These are phyloP conservation scores for Cercospora sp. DNA, from an alignment of 2,329 filamentous ascomycete genomes.

Conservation along the genomic window DNA sequence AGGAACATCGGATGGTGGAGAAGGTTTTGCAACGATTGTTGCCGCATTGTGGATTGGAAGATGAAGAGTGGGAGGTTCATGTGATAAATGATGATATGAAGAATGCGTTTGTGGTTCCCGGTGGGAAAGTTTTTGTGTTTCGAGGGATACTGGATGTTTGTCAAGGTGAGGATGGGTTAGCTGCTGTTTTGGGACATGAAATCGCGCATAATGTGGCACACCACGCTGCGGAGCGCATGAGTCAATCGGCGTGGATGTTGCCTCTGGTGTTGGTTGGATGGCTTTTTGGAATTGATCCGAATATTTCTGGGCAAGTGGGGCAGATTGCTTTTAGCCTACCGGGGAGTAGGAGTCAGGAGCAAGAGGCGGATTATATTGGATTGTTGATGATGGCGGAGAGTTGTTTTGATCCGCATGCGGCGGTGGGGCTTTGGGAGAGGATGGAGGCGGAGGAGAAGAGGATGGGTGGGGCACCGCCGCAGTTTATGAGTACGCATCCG, in stretches of 20 bases:
- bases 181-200: conserved; percentile 75
- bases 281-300: conserved; percentile 47
- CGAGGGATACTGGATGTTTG: conserved; percentile 71
- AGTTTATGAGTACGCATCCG: conserved; percentile 76
- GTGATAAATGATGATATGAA: conserved; percentile 68
- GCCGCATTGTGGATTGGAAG: conserved; percentile 62
- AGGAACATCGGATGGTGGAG: conserved; percentile 57
- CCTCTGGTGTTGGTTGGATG: conserved; percentile 41
- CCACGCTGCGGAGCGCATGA: conserved; percentile 66
- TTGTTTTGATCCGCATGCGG: conserved; percentile 70
- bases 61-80: conserved; percentile 66
- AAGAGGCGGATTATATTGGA: conserved; percentile 78
- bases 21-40: conserved; percentile 67
- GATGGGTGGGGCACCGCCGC: conserved; percentile 54
- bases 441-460: conserved; percentile 62
- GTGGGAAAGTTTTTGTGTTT: conserved; percentile 76
- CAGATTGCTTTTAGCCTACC: conserved; percentile 67
- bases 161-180: conserved; percentile 66
- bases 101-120: conserved; percentile 78
- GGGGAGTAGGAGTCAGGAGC: conserved; percentile 68
- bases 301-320: conserved; percentile 48
- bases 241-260: conserved; percentile 44
- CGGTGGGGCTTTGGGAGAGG: conserved; percentile 59
- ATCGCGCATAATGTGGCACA: conserved; percentile 74
- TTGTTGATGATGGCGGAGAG: conserved; percentile 80